phyloP scores from a whole-genome alignment of 306 rosid genomes.

The Trifolium repens region DNA sequence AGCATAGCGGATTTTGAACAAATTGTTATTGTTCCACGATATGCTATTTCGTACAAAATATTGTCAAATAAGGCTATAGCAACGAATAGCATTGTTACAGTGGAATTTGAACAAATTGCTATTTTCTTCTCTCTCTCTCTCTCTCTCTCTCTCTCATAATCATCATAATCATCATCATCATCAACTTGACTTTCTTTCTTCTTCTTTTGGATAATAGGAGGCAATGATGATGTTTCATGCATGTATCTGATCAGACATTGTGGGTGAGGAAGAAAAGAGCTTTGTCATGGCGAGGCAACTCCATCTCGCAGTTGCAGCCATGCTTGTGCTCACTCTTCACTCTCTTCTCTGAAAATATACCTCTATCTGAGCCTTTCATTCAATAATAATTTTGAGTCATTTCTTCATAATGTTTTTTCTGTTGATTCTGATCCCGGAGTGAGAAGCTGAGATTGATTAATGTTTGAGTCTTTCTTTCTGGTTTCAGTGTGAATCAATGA shows the following conservation, averaged over 20 bases:
- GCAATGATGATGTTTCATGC: slow-evolving; percentile 13
- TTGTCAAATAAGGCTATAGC: too few species aligned
- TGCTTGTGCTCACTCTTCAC: not conserved
- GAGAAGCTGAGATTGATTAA: too few species aligned
- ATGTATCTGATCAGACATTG: not conserved
- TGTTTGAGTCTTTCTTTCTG: too few species aligned
- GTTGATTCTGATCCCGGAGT: not conserved
- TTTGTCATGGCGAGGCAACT: not conserved
- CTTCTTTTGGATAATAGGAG: not conserved
- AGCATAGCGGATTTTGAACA: not conserved
- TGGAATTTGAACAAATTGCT: not conserved
- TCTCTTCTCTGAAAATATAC: not conserved
- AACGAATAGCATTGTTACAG: too few species aligned
- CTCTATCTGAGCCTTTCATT: slow-evolving; percentile 2
- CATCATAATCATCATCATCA: not conserved
- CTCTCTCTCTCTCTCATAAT: not conserved
- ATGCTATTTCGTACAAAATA: too few species aligned
- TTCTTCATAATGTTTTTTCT: too few species aligned
- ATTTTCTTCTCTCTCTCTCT: not conserved
- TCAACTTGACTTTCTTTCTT: not conserved
- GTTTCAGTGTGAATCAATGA: too few species aligned
- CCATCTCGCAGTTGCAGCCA: not conserved
- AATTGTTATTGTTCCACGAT: too few species aligned
- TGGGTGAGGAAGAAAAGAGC: not conserved
- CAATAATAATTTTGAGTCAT: not conserved